Base-by-base conservation (phyloP, 164 flowering plant genomes). In the Macadamia tetraphylla region DNA sequence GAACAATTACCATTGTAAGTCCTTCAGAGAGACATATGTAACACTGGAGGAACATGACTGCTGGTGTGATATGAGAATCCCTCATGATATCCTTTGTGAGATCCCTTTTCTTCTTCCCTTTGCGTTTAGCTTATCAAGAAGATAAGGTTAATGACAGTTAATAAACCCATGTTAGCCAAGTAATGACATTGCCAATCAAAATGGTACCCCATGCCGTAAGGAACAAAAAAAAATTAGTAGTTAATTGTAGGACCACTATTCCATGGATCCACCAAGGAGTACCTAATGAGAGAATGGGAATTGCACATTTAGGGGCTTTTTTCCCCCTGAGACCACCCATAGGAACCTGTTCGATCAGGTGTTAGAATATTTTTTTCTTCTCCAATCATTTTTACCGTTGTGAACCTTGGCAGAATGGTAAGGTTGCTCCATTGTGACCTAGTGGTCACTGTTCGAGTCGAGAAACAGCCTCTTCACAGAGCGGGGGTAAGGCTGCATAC, bases 1-100 rank as follows among this genome's bases (percentile, higher is more conserved):
- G 60, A 18, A 62, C 3, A 46, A 2, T 77, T 88, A 90, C 99
- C 96, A 88, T 80, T 43, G 92, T 76, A 18, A 92, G 93, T 68
- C 98, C 98, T 82, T 95, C 94, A 11, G 96, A 87, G 23, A 95
- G 84, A 77, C 76, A 87, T 56, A 87, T 79, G 57, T 92, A 84
- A 76, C 97, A 92, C 81, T 87, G 96, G 74, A 90, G 84, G 67
- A 89, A 79, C 77, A 82, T 68, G 58, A 90, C 76, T 14, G 82
- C 69, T 11, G 96, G 91, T 49, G 90, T 81, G 61, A 85, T 67
- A 63, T 73, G 86, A 66, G 74, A 64, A 71, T 89, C 97, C 69
- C 70, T 83, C 1, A 68, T 75, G 44, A 64, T 48, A 64, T 92
- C 98, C 72, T 85, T 92, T 29, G 73, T 10, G 6, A 76, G 70